Evolutionary conservation across 257 asterid genomes (phyloP).

Genomic region (Ilex aquifolium): DNA sequence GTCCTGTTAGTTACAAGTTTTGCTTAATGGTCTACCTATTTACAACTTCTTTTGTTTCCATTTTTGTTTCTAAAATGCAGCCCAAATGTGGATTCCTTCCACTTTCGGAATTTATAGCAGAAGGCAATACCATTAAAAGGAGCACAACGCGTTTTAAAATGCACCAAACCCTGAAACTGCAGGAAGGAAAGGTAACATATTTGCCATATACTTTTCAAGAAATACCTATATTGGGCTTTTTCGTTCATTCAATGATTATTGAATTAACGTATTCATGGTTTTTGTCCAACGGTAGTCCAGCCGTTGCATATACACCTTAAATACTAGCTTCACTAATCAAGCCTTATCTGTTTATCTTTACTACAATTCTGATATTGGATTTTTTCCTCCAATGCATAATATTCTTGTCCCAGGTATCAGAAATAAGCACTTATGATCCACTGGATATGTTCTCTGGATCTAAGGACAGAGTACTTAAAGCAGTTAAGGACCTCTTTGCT

Average conservation of each 20-base stretch:
- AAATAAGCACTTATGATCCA: slow-evolving; percentile 80
- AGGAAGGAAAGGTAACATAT: slow-evolving; percentile 56
- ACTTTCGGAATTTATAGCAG: slow-evolving; percentile 58
- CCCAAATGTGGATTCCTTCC: slow-evolving; percentile 97
- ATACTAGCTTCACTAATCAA: not conserved
- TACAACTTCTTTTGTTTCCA: not conserved
- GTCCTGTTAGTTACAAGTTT: too few relatives aligned
- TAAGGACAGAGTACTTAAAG: slow-evolving; percentile 58
- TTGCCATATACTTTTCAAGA: not conserved
- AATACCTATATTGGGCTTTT: slow-evolving; percentile 6
- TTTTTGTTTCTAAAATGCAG: slow-evolving; percentile 38
- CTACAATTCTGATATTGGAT: not conserved
- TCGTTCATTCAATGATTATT: slow-evolving; percentile 9
- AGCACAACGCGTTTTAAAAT: slow-evolving; percentile 68
- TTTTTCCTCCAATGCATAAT: not conserved
- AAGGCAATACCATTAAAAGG: slow-evolving; percentile 62
- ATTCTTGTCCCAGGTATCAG: slow-evolving; percentile 48
- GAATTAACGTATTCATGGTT: not conserved
- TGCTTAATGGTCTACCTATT: too few relatives aligned
- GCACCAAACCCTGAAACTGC: slow-evolving; percentile 84
- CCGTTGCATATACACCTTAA: not conserved
- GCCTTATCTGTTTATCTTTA: not conserved
- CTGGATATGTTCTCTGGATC: slow-evolving; percentile 86
- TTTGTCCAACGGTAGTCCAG: not conserved
- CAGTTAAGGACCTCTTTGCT: slow-evolving; percentile 53